phyloP scores from a whole-genome alignment of 2,329 filamentous ascomycete genomes.

The Davidsoniella eucalypti region DNA sequence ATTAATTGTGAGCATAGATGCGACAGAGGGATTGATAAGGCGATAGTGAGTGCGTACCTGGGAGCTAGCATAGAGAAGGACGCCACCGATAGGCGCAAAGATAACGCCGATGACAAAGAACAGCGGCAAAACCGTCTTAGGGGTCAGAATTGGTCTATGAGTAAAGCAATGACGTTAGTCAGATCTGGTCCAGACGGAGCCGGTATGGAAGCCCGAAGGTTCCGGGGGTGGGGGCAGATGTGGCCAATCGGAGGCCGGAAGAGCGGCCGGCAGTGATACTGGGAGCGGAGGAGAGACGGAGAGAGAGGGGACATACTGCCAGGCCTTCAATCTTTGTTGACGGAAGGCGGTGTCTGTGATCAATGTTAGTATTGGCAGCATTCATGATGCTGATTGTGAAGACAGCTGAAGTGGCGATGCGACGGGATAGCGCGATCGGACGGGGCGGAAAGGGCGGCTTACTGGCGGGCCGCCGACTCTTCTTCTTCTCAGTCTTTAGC shows the following conservation, averaged over 20 bases:
- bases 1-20: conserved; percentile 1
- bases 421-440: neutral
- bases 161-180: conserved; percentile 1
- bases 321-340: conserved; percentile 93
- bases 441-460: conserved; percentile 23
- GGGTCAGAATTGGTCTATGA: conserved; percentile 73
- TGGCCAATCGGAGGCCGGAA: neutral
- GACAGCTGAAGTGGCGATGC: neutral
- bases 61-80: conserved; percentile 72
- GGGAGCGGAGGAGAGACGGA: conserved; percentile 51
- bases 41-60: conserved; percentile 34
- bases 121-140: conserved; percentile 79
- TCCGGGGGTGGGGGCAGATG: neutral
- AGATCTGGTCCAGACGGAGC: neutral
- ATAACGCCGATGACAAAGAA: conserved; percentile 86
- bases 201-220: neutral
- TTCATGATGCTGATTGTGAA: neutral
- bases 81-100: conserved; percentile 80
- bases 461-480: conserved; percentile 88
- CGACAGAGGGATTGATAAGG: neutral
- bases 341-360: conserved; percentile 78
- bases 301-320: conserved; percentile 53
- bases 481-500: conserved; percentile 55
- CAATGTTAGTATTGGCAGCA: conserved; percentile 1
- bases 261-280: too few species aligned